Base-by-base conservation (phyloP, 805 yeast species). In the Wickerhamiella lipophila region DNA sequence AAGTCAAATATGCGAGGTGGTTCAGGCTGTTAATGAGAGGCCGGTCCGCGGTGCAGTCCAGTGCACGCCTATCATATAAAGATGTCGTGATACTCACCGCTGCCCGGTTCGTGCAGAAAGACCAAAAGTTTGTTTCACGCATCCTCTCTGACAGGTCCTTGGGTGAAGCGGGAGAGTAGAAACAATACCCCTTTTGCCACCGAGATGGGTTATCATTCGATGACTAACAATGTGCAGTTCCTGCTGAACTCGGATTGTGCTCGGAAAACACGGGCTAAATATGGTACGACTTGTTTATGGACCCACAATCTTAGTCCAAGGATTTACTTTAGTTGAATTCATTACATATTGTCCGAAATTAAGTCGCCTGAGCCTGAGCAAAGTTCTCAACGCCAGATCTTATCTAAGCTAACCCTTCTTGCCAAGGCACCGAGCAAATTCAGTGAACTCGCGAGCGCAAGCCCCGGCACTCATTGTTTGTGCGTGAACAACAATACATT, bases 11-110 rank as follows among this genome's bases (percentile, higher is more conserved):
- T 1, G 96, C 85, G 48, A 89, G 71, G 68, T 87, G 94, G 64
- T 88, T 89, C 57, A 89, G 69, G 6, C 96, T 85, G 70, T 86
- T 87, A 52, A 92, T 92, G 50, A 89, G 71, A 1, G 98, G 96
- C 56, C 83, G 78, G 60, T 85, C 88, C 25, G 86, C 77, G 1
- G 95, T 82, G 54, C 88, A 83, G 62, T 92, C 97, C 47, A 89
- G 71, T 0, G 97, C 96, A 46, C 97, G 68, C 51, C 97, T 68
- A 65, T 89, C 97, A 62, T 89, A 89, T 26, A 89, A 75, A 18
- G 89, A 79, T 23, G 95, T 77, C 6, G 95, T 81, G 52, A 89
- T 86, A 23, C 88, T 79, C 25, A 88, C 85, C n/a, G 95, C 87
- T 3, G 98, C 96, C 62, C 81, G 75, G 68, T 89, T 92, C 49